Conservation (phyloP, 495 filamentous ascomycete species). For the Chlorociboria aeruginascens region DNA sequence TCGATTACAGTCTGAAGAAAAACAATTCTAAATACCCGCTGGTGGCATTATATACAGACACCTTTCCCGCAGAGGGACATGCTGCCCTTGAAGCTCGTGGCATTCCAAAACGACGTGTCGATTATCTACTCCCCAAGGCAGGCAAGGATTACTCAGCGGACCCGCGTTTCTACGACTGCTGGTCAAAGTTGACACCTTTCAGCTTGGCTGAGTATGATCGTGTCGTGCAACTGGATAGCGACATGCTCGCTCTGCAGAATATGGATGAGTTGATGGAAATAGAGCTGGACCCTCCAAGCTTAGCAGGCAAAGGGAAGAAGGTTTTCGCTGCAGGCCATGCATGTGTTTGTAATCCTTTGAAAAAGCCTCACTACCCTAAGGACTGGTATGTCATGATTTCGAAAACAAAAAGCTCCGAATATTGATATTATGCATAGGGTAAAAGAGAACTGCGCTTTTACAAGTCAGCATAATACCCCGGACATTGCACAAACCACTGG, state of each 20-base stretch:
- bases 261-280: slow-evolving; percentile 85
- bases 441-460: slow-evolving; percentile 65
- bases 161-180: slow-evolving; percentile 69
- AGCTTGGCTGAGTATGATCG: slow-evolving; percentile 56
- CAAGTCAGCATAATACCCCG: slow-evolving; percentile 48
- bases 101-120: slow-evolving; percentile 49
- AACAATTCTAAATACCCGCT: slow-evolving; percentile 52
- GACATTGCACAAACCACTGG: slow-evolving; percentile 44
- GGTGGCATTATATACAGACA: slow-evolving; percentile 65
- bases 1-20: slow-evolving; percentile 53
- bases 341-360: slow-evolving; percentile 71
- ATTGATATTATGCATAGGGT: slow-evolving; percentile 28
- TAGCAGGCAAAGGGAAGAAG: slow-evolving; percentile 36
- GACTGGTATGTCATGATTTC: slow-evolving; percentile 41
- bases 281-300: slow-evolving; percentile 42
- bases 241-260: slow-evolving; percentile 66
- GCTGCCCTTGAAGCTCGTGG: slow-evolving; percentile 48
- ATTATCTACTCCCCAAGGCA: slow-evolving; percentile 47
- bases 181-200: slow-evolving; percentile 74
- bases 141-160: slow-evolving; percentile 50
- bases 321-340: slow-evolving; percentile 69
- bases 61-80: slow-evolving; percentile 49
- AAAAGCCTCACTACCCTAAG: slow-evolving; percentile 61
- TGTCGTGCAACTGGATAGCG: slow-evolving; percentile 70
- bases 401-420: too few species aligned